Evolutionary conservation across 352 stramenopile genomes (phyloP).

Genomic region (Globisporangium lucens): DNA sequence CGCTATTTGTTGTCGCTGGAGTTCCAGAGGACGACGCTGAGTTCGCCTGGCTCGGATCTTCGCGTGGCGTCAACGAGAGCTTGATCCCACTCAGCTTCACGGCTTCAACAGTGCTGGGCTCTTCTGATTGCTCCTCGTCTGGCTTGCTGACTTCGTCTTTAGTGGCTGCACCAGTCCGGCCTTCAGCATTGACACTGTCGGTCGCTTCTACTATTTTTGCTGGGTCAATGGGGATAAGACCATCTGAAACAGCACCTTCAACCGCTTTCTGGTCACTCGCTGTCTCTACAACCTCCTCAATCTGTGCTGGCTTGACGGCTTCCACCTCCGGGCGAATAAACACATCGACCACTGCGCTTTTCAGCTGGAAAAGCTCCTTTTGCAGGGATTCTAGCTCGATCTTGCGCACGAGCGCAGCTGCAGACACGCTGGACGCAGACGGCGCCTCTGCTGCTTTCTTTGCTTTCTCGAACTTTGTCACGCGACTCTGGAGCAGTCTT

Average conservation of each 20-base stretch:
- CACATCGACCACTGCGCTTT: constrained; percentile 29
- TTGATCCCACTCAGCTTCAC: constrained; percentile 8
- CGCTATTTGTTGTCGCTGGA: not conserved
- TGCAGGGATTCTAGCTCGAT: constrained; percentile 35
- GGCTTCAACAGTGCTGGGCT: not conserved
- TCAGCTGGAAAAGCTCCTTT: constrained; percentile 34
- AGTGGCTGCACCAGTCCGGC: not conserved
- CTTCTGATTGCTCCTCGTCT: not conserved
- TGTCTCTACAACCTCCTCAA: not conserved
- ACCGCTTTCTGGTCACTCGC: not conserved
- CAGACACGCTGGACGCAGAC: constrained; percentile 7
- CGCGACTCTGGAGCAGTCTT: constrained; percentile 22
- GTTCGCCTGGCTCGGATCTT: not conserved
- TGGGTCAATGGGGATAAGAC: not conserved
- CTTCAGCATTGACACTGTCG: not conserved
- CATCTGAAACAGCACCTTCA: not conserved
- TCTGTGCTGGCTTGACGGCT: not conserved
- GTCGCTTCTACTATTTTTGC: not conserved
- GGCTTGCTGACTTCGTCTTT: not conserved
- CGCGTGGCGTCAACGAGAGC: constrained; percentile 2
- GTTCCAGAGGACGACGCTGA: not conserved
- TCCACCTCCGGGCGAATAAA: constrained; percentile 13
- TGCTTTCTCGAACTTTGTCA: constrained; percentile 23
- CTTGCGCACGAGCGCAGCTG: constrained; percentile 12
- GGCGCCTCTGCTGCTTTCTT: constrained; percentile 20